Evolutionary conservation across 768 basidiomycete species (phyloP), one percentile per base, ranked within the genome.

Genomic region (Coprinopsis marcescibilis): DNA sequence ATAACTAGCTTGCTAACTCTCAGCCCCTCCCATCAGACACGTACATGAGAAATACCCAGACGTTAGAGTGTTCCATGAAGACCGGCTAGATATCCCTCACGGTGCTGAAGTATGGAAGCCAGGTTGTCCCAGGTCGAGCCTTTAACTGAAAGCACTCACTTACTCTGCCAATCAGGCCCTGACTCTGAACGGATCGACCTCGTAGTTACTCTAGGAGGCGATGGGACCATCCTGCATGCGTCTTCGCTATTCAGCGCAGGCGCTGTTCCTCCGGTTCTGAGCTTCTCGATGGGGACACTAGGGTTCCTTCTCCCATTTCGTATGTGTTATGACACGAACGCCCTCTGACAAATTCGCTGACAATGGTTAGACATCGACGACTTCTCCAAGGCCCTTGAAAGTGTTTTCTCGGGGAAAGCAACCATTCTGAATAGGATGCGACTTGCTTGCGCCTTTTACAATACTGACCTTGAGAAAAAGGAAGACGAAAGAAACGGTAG

Each of bases 241-340:
- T 93, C 93, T 1, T 90, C 90, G 5, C 68, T 97, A 7, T 97
- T 97, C 64, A 87, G 83, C 54, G 71, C 80, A 3, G 90, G 87
- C n/a, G 87, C 88, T 17, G 92, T 96, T 6, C 94, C 94, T 3
- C 94, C 94, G 0, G 92, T 89, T 0, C 66, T 94, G 17, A 90
- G 89, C 57, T 90, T 94, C 64, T 89, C 85, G 0, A 85, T 92
- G 86, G 94, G 94, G 6, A 93, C 89, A 7, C 72, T 97, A 0
- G 94, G 94, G 3, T 97, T 97, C 65, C 69, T 97, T 4, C 73
- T 96, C 17, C 94, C 94, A 1, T 96, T 96, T 62, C 89, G 94
- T 92, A 58, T 68, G 94, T 72, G 32, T 40, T 3, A 12, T 17
- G 45, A 36, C 40, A 3, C 33, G 20, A 24, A 42, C 19, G 26